phyloP scores from a whole-genome alignment of 192 early-diverging fungal genomes.

The Coemansia sp. region DNA sequence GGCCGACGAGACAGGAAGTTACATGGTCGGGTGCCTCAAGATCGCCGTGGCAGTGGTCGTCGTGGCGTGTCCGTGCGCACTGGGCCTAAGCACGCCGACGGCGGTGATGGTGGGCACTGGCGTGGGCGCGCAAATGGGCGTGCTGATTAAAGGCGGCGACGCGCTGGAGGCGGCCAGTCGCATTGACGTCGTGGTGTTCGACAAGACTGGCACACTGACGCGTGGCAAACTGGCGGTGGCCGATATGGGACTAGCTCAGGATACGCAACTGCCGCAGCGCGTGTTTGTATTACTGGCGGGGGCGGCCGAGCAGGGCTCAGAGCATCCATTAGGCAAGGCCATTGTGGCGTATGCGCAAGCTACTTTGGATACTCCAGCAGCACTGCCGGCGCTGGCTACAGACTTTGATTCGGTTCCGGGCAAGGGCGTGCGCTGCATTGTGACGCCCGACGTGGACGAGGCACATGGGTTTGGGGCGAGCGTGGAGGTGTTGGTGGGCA shows the following conservation, averaged over 20 bases:
- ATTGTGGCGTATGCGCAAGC: constrained; percentile 62
- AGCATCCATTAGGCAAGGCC: constrained; percentile 90
- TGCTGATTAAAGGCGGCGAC: constrained; percentile 94
- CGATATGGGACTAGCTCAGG: constrained; percentile 36
- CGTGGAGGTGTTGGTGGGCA: constrained; percentile 69
- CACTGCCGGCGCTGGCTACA: constrained; percentile 47
- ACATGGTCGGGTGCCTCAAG: constrained; percentile 79
- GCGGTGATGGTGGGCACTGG: constrained; percentile 99
- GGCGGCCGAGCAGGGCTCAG: constrained; percentile 76
- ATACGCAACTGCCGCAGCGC: constrained; percentile 42
- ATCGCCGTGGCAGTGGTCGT: constrained; percentile 93
- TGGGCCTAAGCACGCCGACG: constrained; percentile 94
- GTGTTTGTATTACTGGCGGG: constrained; percentile 66
- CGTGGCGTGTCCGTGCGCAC: constrained; percentile 95
- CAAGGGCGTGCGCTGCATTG: constrained; percentile 63
- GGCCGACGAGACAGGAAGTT: constrained; percentile 57
- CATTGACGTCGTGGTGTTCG: constrained; percentile 88
- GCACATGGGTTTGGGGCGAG: constrained; percentile 16
- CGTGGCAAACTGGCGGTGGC: constrained; percentile 68
- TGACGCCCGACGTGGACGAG: constrained; percentile 36
- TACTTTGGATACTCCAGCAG: constrained; percentile 24
- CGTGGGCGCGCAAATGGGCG: constrained; percentile 90
- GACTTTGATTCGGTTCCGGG: constrained; percentile 72
- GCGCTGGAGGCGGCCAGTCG: constrained; percentile 78
- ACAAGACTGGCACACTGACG: constrained; percentile 98